phyloP scores from a whole-genome alignment of 208 protist species.

The Acanthamoeba quina region DNA sequence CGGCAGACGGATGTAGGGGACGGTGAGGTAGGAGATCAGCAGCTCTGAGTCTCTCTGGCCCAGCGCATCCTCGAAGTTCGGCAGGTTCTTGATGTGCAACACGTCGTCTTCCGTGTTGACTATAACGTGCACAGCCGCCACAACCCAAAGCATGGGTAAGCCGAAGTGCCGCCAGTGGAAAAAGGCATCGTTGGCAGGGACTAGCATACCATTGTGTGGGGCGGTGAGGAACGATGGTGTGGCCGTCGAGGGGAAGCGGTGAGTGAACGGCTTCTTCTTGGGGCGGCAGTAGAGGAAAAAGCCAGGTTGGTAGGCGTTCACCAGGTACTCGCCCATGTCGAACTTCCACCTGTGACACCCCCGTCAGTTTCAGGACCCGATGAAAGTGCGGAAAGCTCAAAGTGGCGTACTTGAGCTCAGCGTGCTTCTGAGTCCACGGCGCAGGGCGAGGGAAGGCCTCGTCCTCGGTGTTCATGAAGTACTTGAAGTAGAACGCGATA shows the following conservation, averaged over 20 bases:
- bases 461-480: conserved; percentile 83
- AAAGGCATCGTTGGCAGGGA: neutral
- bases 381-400: neutral
- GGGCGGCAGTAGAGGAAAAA: conserved; percentile 64
- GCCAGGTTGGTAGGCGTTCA: conserved; percentile 28
- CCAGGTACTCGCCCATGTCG: conserved; percentile 62
- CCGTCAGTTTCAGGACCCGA: neutral
- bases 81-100: conserved; percentile 90
- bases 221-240: conserved; percentile 63
- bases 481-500: conserved; percentile 88
- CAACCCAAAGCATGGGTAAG: neutral
- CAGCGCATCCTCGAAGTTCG: conserved; percentile 90
- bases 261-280: conserved; percentile 71
- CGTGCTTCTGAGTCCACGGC: conserved; percentile 77
- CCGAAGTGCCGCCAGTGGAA: neutral
- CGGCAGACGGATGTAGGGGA: conserved; percentile 92
- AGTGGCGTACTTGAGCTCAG: conserved; percentile 66
- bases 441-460: conserved; percentile 82
- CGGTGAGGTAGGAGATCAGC: conserved; percentile 92
- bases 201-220: neutral
- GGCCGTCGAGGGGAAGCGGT: conserved; percentile 60
- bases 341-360: conserved; percentile 6
- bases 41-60: conserved; percentile 91
- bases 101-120: conserved; percentile 93
- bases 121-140: neutral